phyloP scores from a whole-genome alignment of 371 early-diverging fungal genomes.

The Spraguea lophii region DNA sequence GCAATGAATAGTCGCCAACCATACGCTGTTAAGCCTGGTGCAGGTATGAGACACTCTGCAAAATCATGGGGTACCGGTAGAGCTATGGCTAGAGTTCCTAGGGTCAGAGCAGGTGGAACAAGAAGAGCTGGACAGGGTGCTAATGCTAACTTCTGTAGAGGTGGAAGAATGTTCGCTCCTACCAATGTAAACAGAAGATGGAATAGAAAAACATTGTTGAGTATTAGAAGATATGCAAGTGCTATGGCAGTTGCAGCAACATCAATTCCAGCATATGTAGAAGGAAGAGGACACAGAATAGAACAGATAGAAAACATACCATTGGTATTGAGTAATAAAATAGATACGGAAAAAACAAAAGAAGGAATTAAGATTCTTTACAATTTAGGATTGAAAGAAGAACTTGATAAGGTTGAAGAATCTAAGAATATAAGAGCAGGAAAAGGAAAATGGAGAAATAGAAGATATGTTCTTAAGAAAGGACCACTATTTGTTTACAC shows the following conservation, averaged over 20 bases:
- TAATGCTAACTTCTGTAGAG: conserved; percentile 98
- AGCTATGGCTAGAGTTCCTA: conserved; percentile 98
- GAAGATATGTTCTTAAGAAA: conserved; percentile 83
- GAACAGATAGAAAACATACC: conserved; percentile 77
- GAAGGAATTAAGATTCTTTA: conserved; percentile 73
- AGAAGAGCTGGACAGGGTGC: conserved; percentile 98
- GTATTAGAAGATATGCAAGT: conserved; percentile 88
- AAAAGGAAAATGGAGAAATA: conserved; percentile 93
- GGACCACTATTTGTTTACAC: conserved; percentile 86
- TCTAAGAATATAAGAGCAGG: conserved; percentile 89
- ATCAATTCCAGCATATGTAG: conserved; percentile 74
- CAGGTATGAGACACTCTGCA: conserved; percentile 98
- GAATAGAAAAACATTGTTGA: conserved; percentile 89
- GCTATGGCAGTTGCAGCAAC: conserved; percentile 93
- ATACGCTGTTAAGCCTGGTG: conserved; percentile 80
- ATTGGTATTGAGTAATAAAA: conserved; percentile 64
- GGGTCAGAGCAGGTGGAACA: conserved; percentile 92
- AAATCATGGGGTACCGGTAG: conserved; percentile 96
- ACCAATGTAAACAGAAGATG: conserved; percentile 98
- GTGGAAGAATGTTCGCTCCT: conserved; percentile 98
- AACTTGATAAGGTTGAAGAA: conserved; percentile 83
- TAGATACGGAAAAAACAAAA: conserved; percentile 78
- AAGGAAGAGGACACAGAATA: conserved; percentile 93
- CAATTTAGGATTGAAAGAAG: conserved; percentile 71
- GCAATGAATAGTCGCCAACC: conserved; percentile 96